Base-by-base conservation (phyloP, 306 rosid genomes). In the Corylus avellana region DNA sequence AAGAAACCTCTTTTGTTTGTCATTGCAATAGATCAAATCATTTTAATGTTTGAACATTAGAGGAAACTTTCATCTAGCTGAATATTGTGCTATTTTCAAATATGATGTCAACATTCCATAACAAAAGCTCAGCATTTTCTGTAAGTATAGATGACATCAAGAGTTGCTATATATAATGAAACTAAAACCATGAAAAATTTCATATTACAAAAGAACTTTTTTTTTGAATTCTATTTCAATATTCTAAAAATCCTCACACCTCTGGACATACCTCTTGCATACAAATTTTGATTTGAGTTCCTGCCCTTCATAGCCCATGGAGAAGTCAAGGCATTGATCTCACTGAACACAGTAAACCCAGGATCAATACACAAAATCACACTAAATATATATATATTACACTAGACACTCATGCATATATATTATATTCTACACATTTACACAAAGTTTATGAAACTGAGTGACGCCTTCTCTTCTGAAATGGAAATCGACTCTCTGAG, bases 381-480 rank as follows among this genome's bases (percentile, higher is more conserved):
- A 46, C 78, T 79, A 70, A 44, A 71, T 83, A 75, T 73, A 56
- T 22, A 79, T 39, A 42, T 42, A 42, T 42, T 42, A 42, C 46
- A 80, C 88, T 83, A 80, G 85, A 85, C 88, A 88, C 80, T 81
- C 73, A 51, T 53, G 73, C 58, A n/a, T 22, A 9, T 77, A 49
- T 49, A 12, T 32, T 32, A 32, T 83, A 73, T 77, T 76, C 74
- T 78, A 87, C 85, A 84, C 79, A 73, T 79, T 47, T 82, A 69
- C 71, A 68, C 11, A 70, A 32, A 32, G 57, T 85, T 42, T 87
- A 95, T 44, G 99, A 91, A 87, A 96, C 97, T 17, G 99, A 93
- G 85, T 93, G 98, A 22, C 98, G 97, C 88, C 97, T 89, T 80
- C 99, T 81, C 85, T 88, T 96, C 76, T 91, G 96, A 70, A 96